phyloP scores from a whole-genome alignment of 371 early-diverging fungal species.

The Apophysomyces trapeziformis region DNA sequence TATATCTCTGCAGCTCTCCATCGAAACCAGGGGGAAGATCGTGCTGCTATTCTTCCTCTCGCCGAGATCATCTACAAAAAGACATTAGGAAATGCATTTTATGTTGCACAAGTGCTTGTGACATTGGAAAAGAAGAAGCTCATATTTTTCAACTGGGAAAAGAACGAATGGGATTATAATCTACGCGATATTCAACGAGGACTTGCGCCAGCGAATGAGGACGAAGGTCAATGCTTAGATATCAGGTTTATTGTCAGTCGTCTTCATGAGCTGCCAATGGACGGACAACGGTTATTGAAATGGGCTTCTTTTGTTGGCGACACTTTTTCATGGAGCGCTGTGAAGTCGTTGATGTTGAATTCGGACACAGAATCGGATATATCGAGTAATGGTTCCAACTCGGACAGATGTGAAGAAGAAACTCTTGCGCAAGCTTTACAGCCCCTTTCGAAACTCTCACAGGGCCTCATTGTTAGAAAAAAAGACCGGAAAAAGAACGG shows the following conservation, averaged over 20 bases:
- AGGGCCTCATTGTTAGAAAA: neutral
- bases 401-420: neutral
- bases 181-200: constrained; percentile 37
- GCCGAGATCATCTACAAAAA: constrained; percentile 41
- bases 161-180: constrained; percentile 51
- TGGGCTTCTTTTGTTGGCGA: constrained; percentile 53
- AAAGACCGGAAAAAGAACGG: neutral
- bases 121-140: constrained; percentile 47
- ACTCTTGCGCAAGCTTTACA: constrained; percentile 3
- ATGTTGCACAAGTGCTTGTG: constrained; percentile 39
- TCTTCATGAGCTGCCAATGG: constrained; percentile 38
- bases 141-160: constrained; percentile 53
- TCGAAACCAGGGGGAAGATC: constrained; percentile 20
- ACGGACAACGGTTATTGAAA: constrained; percentile 41
- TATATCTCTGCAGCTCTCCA: constrained; percentile 47
- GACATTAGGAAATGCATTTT: constrained; percentile 49
- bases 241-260: constrained; percentile 38
- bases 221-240: constrained; percentile 35
- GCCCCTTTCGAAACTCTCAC: constrained; percentile 8
- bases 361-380: constrained; percentile 40
- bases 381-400: constrained; percentile 20
- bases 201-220: constrained; percentile 16
- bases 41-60: constrained; percentile 30
- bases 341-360: constrained; percentile 38
- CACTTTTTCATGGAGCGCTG: constrained; percentile 48